Evolutionary conservation across 2,329 filamentous ascomycete genomes (phyloP), one percentile per base, ranked within the genome.

Genomic region (Corinectria fuckeliana): DNA sequence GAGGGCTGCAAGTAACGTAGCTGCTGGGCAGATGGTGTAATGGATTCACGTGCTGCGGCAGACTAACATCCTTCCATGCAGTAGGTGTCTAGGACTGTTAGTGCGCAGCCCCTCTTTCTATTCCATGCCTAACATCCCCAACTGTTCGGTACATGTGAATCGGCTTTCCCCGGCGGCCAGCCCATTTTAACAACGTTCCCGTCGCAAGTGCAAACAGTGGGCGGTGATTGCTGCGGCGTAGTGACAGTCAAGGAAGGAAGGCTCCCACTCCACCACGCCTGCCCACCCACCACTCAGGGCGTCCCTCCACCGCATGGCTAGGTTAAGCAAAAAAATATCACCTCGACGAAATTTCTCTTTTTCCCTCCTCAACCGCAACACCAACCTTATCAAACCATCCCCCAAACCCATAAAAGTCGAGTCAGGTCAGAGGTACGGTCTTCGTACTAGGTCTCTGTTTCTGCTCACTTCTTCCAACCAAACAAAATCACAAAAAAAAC

Each of bases 401-500:
- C 74, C 76, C 72, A 75, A 77, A 72, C 75, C 74, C 76, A 71
- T 72, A 75, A 77, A 78, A 77, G 76, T 77, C 76, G 75, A 78
- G 74, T 72, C 74, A 78, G 79, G 80, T 80, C 81, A 81, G 82
- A 81, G 83, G 82, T 83, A 81, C 83, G 82, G 78, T 80, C 77
- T 75, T 81, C 81, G 82, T 83, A 79, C 82, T 82, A 78, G 75
- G 80, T 83, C 80, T 84, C 81, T 86, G 83, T 83, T 81, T 83
- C 84, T 81, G 78, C 79, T 80, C 81, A 77, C 77, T 79, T 81
- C 78, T 79, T 73, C 74, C 76, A 77, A 75, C 76, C 75, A 77
- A 74, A 79, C 78, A 84, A 84, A 83, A 77, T 76, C 77, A 78
- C 72, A 76, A 82, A 86, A 87, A 87, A 87, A 87, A 85, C 71